Conservation (phyloP, 176 grass and related monocot genomes). For the Dactylis glomerata region DNA sequence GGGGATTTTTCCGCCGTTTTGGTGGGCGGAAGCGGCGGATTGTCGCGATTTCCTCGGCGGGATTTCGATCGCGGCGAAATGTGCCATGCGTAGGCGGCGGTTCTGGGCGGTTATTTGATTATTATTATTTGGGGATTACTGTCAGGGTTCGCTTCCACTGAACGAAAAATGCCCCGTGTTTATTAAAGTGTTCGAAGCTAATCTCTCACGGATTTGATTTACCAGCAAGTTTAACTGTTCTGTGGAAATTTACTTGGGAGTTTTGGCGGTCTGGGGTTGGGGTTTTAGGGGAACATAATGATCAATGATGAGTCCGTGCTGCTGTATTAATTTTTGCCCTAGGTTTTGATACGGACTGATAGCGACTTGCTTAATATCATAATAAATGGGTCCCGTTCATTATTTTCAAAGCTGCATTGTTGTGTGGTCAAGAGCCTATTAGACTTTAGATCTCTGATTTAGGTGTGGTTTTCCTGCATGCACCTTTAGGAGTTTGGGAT, state of each 20-base stretch:
- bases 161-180: no score
- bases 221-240: not conserved
- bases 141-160: not conserved
- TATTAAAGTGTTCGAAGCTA: not conserved
- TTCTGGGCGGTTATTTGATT: not conserved
- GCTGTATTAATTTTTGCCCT: not conserved
- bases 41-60: not conserved
- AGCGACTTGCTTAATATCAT: not conserved
- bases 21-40: not conserved
- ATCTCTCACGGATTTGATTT: constrained; percentile 6
- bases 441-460: not conserved
- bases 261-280: not conserved
- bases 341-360: not conserved
- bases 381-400: not conserved
- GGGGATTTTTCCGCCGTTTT: not conserved
- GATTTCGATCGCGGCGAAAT: constrained; percentile 23
- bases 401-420: not conserved
- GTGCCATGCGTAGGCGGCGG: not conserved
- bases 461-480: constrained; percentile 50
- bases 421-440: constrained; percentile 1
- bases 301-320: constrained; percentile 7
- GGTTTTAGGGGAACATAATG: not conserved
- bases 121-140: not conserved
- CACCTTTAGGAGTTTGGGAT: constrained; percentile 27
- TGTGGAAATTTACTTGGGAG: not conserved